These are phyloP conservation scores for Microthlaspi erraticum DNA, from an alignment of 345 rosid species.

Conservation along the genomic window DNA sequence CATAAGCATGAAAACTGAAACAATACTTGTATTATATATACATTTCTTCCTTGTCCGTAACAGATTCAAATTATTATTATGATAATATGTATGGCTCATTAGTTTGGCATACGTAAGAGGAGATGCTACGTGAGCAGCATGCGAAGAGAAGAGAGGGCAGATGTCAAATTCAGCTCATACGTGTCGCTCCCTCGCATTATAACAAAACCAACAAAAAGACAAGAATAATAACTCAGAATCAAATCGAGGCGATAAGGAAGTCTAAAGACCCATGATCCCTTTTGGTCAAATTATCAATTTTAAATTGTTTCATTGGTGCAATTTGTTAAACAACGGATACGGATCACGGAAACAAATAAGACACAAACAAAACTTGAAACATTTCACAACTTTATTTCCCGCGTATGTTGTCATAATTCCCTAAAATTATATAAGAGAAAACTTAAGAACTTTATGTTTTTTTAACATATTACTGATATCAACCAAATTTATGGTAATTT, in stretches of 20 bases:
- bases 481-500: neutral
- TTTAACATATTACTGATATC: neutral
- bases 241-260: constrained; percentile 40
- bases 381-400: no score
- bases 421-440: no score
- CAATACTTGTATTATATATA: no score
- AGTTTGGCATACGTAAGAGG: constrained; percentile 25
- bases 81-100: neutral
- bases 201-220: constrained; percentile 13
- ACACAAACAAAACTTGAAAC: no score
- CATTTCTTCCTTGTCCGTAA: neutral
- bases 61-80: neutral
- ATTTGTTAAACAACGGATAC: neutral
- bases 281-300: constrained; percentile 11
- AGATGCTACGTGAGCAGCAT: constrained; percentile 45
- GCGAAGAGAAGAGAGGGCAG: constrained; percentile 43
- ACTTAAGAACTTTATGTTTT: neutral
- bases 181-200: constrained; percentile 20
- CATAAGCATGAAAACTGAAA: no score
- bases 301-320: neutral
- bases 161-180: constrained; percentile 39
- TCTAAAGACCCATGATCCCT: constrained; percentile 29
- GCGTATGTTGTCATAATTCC: no score
- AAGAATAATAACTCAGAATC: neutral
- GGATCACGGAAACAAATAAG: neutral